A percentile compares a stretch with the other conserved stretches of the same genome.
phyloP scores from a whole-genome alignment of 805 yeast genomes.

The Pichia cabralensis region DNA sequence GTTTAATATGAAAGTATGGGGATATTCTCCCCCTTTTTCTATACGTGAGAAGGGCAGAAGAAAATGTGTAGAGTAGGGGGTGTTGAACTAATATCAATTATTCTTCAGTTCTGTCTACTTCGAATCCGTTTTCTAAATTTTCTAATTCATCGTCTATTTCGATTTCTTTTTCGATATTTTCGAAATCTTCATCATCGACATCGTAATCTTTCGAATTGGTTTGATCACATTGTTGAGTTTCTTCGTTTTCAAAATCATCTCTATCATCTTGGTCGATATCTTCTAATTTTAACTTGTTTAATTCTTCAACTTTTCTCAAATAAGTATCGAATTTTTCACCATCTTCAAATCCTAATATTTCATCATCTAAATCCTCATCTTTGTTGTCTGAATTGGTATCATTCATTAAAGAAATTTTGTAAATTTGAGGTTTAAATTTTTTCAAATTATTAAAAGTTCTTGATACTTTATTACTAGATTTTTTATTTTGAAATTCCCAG shows the following conservation, averaged over 20 bases:
- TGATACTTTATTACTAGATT: conserved; percentile 6
- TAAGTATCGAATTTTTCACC: conserved; percentile 9
- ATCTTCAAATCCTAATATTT: conserved; percentile 15
- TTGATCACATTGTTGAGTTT: too few species aligned
- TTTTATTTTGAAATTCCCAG: conserved; percentile 25
- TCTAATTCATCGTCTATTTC: too few species aligned
- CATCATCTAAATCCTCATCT: neutral
- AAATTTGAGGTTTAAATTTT: conserved; percentile 11
- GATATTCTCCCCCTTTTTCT: too few species aligned
- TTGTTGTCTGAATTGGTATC: neutral
- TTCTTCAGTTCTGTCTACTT: too few species aligned
- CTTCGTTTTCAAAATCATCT: too few species aligned
- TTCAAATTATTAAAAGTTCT: conserved; percentile 14
- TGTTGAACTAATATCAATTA: too few species aligned
- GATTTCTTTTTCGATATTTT: neutral
- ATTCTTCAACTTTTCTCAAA: conserved; percentile 1
- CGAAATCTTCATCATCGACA: neutral
- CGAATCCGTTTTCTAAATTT: too few species aligned
- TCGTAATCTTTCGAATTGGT: neutral
- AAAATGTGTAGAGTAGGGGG: too few species aligned
- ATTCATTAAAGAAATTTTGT: conserved; percentile 10
- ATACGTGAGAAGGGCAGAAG: too few species aligned
- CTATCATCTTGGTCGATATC: neutral
- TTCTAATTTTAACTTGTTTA: neutral
- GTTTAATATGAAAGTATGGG: too few species aligned